These are phyloP conservation scores for Ophiocordyceps camponoti-leonardi DNA, from an alignment of 2,329 filamentous ascomycete genomes.

Conservation along the genomic window DNA sequence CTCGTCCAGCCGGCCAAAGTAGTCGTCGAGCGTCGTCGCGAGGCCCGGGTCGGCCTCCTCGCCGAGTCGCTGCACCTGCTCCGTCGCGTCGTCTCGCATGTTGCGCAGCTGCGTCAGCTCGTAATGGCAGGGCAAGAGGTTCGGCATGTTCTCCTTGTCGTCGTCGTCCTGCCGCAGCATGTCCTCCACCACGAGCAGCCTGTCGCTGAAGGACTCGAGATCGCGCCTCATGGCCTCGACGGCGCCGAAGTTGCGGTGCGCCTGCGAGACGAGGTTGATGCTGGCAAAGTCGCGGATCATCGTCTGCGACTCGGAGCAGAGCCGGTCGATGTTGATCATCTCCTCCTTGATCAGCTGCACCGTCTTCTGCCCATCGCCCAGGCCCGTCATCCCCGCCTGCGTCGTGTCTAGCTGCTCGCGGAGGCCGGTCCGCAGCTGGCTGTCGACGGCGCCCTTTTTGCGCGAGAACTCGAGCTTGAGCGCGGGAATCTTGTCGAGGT, in stretches of 20 bases:
- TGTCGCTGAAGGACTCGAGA: constrained; percentile 70
- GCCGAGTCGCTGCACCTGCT: constrained; percentile 70
- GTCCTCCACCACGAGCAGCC: constrained; percentile 56
- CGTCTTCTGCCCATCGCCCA: constrained; percentile 79
- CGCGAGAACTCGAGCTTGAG: constrained; percentile 86
- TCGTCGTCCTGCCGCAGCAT: constrained; percentile 72
- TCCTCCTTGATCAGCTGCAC: constrained; percentile 92
- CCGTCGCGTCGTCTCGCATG: constrained; percentile 89
- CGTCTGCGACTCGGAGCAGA: constrained; percentile 91
- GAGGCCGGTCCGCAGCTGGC: constrained; percentile 72
- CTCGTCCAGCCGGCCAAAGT: constrained; percentile 73
- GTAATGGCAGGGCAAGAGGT: constrained; percentile 78
- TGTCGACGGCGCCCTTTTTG: constrained; percentile 84
- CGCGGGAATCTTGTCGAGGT: constrained; percentile 85
- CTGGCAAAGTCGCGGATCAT: constrained; percentile 95
- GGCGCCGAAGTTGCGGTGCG: constrained; percentile 89
- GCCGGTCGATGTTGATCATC: constrained; percentile 94
- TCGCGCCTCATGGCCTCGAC: constrained; percentile 88
- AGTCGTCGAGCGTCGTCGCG: constrained; percentile 72
- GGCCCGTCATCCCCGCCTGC: constrained; percentile 77
- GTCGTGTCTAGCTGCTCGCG: constrained; percentile 89
- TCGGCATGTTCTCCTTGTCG: constrained; percentile 79
- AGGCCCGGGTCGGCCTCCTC: constrained; percentile 40
- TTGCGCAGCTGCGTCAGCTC: constrained; percentile 83
- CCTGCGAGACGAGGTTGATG: constrained; percentile 82